Evolutionary conservation across 2,329 filamentous ascomycete genomes (phyloP), one percentile per base, ranked within the genome.

Genomic region (Pezicula rhizophila): DNA sequence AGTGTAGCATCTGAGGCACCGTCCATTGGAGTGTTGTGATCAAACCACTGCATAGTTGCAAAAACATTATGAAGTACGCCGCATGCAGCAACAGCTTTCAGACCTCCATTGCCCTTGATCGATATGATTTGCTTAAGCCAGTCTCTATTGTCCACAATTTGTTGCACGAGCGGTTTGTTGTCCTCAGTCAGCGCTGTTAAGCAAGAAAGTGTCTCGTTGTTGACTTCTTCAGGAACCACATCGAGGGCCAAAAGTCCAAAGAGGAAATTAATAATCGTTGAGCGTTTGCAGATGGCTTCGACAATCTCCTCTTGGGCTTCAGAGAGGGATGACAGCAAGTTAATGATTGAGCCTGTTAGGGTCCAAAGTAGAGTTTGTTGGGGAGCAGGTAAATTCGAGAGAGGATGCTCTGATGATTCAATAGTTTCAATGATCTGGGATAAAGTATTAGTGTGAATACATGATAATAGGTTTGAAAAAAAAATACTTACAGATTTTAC

Each of bases 21-120:
- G 39, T 72, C 70, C 47, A 69, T 68, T 2, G 74, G 73, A 2
- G 72, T 73, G 39, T 68, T 74, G 50, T 71, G 66, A 47, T 79
- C 77, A 28, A 73, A 71, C 75, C 75, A 79, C 48, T 73, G 66
- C 56, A 78, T 70, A 3, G 72, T 68, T 6, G 73, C 65, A 60
- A 81, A 84, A 33, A 85, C 64, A 53, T 84, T 84, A 62, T 85
- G 82, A 11, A 85, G 70, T 18, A 82, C 70, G 12, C 78, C 77
- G 45, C 80, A 84, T 7, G 80, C 74, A 8, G 82, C 66, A 31
- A 83, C 73, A 1, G 74, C 75, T 49, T 72, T 73, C 15, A 74
- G 66, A 26, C 68, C 74, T 31, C 67, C 67, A n/a, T 69, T 63
- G 17, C 73, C 68, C 51, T 73, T 75, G 41, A 82, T 65, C 17